A percentile compares a stretch with the other conserved stretches of the same genome.
Conservation (phyloP, 2,329 filamentous ascomycete genomes). For the Scedosporium apiospermum region DNA sequence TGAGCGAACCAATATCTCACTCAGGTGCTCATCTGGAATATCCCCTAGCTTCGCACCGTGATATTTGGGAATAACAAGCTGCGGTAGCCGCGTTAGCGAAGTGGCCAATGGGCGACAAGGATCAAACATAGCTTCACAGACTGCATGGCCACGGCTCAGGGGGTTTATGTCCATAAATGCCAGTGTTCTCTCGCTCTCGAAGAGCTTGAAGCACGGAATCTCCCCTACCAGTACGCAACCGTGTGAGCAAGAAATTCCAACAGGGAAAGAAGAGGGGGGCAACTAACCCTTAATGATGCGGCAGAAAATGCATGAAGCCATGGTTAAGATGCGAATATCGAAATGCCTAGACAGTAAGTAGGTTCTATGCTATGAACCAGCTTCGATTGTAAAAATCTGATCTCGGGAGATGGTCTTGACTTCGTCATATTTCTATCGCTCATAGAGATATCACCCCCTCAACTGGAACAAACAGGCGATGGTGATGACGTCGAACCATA, state of each 20-base stretch:
- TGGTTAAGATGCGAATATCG: slow-evolving; percentile 5
- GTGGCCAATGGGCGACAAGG: no score
- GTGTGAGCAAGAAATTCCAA: not conserved
- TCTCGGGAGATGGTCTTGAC: not conserved
- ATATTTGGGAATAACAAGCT: slow-evolving; percentile 95
- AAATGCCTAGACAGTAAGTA: not conserved
- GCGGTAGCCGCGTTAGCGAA: not conserved
- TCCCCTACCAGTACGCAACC: slow-evolving; percentile 51
- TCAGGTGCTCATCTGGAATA: slow-evolving; percentile 80
- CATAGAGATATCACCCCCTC: not conserved
- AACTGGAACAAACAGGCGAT: no score
- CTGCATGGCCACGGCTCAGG: slow-evolving; percentile 78
- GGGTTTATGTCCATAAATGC: slow-evolving; percentile 97
- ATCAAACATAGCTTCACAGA: slow-evolving; percentile 32
- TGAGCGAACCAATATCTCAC: slow-evolving; percentile 63
- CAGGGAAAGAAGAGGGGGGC: not conserved
- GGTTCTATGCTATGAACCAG: not conserved
- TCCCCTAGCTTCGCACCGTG: slow-evolving; percentile 88
- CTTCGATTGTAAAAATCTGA: not conserved
- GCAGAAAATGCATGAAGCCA: slow-evolving; percentile 77
- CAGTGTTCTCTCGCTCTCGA: slow-evolving; percentile 84
- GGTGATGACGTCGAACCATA: no score
- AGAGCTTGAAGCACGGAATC: slow-evolving; percentile 93
- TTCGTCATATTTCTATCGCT: not conserved
- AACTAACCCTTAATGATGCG: slow-evolving; percentile 83